Evolutionary conservation across 495 filamentous ascomycete species (phyloP).

Genomic region (Platismatia glauca): DNA sequence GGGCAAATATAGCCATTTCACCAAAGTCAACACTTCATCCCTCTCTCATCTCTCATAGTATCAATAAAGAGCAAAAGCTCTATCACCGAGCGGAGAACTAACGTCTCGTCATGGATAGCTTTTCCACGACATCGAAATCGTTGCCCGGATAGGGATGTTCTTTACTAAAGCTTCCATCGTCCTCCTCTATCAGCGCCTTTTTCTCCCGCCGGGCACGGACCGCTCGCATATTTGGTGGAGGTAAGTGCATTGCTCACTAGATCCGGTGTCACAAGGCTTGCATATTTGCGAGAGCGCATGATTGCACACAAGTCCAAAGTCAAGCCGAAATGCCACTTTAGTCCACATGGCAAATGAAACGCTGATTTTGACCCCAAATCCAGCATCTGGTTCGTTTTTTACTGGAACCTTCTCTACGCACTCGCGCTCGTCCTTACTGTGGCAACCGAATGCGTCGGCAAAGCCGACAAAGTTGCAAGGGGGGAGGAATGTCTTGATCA

Average conservation of each 20-base stretch:
- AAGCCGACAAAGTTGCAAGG: slow-evolving; percentile 23
- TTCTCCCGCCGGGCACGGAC: slow-evolving; percentile 34
- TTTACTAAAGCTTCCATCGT: slow-evolving; percentile 45
- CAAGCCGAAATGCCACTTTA: too few relatives aligned
- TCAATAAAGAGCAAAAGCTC: background rate
- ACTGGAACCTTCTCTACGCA: slow-evolving; percentile 36
- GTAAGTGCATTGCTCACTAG: background rate
- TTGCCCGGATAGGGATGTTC: slow-evolving; percentile 33
- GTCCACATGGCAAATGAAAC: too few relatives aligned
- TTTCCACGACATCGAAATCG: slow-evolving; percentile 23
- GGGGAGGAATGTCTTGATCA: slow-evolving; percentile 31
- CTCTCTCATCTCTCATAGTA: background rate
- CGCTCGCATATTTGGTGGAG: slow-evolving; percentile 20
- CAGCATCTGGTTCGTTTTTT: slow-evolving; percentile 29
- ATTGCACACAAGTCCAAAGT: too few relatives aligned
- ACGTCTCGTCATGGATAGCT: slow-evolving; percentile 1
- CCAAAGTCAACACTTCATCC: slow-evolving; percentile 10
- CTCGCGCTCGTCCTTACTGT: slow-evolving; percentile 37
- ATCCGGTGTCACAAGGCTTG: too few relatives aligned
- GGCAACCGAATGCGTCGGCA: slow-evolving; percentile 38
- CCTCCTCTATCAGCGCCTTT: slow-evolving; percentile 42
- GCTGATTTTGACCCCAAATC: background rate
- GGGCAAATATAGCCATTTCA: slow-evolving; percentile 16
- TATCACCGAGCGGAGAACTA: background rate
- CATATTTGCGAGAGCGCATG: too few relatives aligned